A percentile compares a stretch with the other conserved stretches of the same genome.
Evolutionary conservation across 345 rosid species (phyloP).

Genomic region (Hibiscus tridactylites): DNA sequence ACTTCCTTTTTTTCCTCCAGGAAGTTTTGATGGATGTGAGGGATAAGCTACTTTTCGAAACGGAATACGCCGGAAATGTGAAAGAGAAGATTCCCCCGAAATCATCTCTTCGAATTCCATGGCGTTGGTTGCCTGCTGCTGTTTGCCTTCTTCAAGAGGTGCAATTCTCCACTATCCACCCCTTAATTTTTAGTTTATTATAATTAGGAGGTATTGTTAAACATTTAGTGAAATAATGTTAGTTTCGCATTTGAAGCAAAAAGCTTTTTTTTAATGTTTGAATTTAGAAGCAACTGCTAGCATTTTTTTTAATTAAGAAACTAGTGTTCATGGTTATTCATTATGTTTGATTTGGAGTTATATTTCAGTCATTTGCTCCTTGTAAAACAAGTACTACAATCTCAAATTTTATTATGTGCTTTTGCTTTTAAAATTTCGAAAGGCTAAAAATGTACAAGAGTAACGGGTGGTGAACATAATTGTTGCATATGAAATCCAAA

Average conservation of each 20-base stretch:
- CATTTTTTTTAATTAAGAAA: neutral
- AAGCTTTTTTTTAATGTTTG: neutral
- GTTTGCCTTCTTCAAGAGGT: constrained; percentile 98
- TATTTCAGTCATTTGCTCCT: neutral
- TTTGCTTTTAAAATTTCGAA: neutral
- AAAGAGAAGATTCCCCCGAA: constrained; percentile 70
- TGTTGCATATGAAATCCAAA: neutral
- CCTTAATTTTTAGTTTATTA: neutral
- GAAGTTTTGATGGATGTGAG: constrained; percentile 85
- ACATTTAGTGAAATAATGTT: neutral
- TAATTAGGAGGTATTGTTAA: neutral
- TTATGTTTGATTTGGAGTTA: neutral
- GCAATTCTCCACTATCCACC: neutral
- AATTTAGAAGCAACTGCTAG: neutral
- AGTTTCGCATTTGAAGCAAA: neutral
- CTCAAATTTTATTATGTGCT: neutral
- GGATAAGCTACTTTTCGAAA: constrained; percentile 91
- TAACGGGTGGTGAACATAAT: neutral
- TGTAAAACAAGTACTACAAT: neutral
- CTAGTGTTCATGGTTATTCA: neutral
- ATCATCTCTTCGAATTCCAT: constrained; percentile 67
- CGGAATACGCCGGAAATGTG: constrained; percentile 82
- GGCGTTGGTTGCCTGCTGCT: constrained; percentile 90
- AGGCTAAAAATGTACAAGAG: neutral
- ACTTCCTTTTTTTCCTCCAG: constrained; percentile 26